Evolutionary conservation across 345 rosid genomes (phyloP), one percentile per base, ranked within the genome.

Genomic region (Linum tenue): DNA sequence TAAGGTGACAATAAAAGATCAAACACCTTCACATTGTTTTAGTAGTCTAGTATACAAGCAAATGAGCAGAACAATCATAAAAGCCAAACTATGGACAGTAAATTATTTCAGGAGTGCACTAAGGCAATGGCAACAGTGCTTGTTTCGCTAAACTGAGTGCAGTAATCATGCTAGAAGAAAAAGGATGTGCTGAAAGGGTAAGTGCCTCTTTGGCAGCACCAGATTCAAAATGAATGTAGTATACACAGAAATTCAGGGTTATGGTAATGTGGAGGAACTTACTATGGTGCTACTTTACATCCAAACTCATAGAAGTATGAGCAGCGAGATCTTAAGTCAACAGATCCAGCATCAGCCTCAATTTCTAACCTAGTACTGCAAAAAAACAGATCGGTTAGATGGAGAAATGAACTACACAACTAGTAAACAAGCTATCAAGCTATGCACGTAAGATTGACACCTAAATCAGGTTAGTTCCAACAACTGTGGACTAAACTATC

Each of bases 321-420:
- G 68, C 89, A 85, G 2, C 88, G 83, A 43, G 90, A 86, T 79
- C 77, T 81, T 64, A 92, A 83, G 83, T 92, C 96, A 69, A 85
- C 98, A 75, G 81, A 80, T 5, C 88, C 86, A 55, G 96, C 92
- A 73, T 91, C 96, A 9, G 92, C 95, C 69, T 89, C 96, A 61
- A 91, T 80, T 79, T 89, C 98, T 92, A 79, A 68, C 79, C 88
- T 82, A 61, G 91, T 85, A 78, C 94, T 92, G 81, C 57, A 4
- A 48, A 48, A n/a, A 16, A 10, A 48, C 31, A n/a, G 31, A 44
- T n/a, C 57, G 8, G 42, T 48, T 11, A 70, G 43, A 53, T 39
- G 57, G 3, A 48, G 12, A 37, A 60, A 39, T 5, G 31, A 62
- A 63, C 16, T 3, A 55, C 58, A 55, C 4, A 7, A 55, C 16